Base-by-base conservation (phyloP, 2,329 filamentous ascomycete genomes). In the Fusarium compactum region DNA sequence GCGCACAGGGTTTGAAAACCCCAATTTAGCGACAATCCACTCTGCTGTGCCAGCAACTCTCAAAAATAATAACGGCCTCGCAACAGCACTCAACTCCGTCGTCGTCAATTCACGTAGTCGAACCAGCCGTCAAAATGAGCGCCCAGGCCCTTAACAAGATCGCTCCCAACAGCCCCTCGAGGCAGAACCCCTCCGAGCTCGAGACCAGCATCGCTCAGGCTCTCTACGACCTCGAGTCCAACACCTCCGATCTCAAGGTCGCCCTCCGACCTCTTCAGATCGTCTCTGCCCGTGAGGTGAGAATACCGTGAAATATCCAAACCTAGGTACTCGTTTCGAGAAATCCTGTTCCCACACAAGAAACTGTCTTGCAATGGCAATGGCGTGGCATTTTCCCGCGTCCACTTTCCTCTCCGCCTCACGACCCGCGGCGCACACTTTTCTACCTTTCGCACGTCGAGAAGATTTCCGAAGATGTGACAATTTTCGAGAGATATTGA, bases 231-330 rank as follows among this genome's bases (percentile, higher is more conserved):
- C 93, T 99, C 86, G 96, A 99, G 94, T 95, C 91, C 88, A 98
- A 98, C 91, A 97, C 96, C 82, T 89, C 94, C 84, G 96, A 99
- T 87, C 93, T 99, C 87, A 97, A 95, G 92, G 90, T 90, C 81
- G 92, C 94, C 79, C 92, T 99, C 83, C 92, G 96, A 82, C 96
- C 96, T 85, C 91, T 99, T 86, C 96, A 99, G 90, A 95, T 99
- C 86, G 93, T 97, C 84, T 97, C 93, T 87, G 96, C 96, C 84
- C 94, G 95, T 86, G 96, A 99, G 95, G 96, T 99, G 92, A 94
- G 94, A 91, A 83, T 60, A 73, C 75, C 80, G 38, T 72, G 76
- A 79, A 74, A 69, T 70, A 27, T 34, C 15, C 34, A 32, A 32
- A 64, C 54, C 34, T 62, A 51, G 47, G 61, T 66, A 9, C 55